Conservation (phyloP, 441 rosid genomes). For the Macaranga tanarius region DNA sequence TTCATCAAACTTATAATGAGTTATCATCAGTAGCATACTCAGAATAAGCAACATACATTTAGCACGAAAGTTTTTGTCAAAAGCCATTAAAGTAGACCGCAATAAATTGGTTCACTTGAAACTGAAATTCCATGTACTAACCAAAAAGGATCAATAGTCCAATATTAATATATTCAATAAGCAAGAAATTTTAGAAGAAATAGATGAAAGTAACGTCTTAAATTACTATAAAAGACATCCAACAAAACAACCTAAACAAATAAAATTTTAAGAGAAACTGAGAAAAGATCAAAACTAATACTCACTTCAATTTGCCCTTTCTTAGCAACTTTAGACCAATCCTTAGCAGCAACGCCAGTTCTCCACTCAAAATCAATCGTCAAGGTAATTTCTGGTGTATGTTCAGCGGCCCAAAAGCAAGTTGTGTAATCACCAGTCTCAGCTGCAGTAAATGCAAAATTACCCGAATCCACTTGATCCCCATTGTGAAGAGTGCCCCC, state of each 20-base stretch:
- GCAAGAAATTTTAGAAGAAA: not conserved
- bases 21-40: not conserved
- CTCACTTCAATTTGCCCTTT: slow-evolving; percentile 71
- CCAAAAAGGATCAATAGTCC: not conserved
- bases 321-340: slow-evolving; percentile 73
- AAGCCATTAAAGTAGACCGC: not conserved
- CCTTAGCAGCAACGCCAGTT: slow-evolving; percentile 73
- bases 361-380: slow-evolving; percentile 78
- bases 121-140: not conserved
- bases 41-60: not conserved
- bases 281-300: not conserved
- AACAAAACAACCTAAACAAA: not conserved
- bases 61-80: not conserved
- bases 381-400: slow-evolving; percentile 34
- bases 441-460: slow-evolving; percentile 67
- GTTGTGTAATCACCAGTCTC: slow-evolving; percentile 62
- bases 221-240: not conserved
- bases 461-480: slow-evolving; percentile 57
- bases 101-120: not conserved
- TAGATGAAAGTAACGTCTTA: not conserved
- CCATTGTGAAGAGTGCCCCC: slow-evolving; percentile 56
- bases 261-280: not conserved
- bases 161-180: not conserved
- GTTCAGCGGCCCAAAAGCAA: slow-evolving; percentile 57
- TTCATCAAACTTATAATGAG: not conserved